phyloP scores from a whole-genome alignment of 495 filamentous ascomycete species.

The Recurvomyces mirabilis region DNA sequence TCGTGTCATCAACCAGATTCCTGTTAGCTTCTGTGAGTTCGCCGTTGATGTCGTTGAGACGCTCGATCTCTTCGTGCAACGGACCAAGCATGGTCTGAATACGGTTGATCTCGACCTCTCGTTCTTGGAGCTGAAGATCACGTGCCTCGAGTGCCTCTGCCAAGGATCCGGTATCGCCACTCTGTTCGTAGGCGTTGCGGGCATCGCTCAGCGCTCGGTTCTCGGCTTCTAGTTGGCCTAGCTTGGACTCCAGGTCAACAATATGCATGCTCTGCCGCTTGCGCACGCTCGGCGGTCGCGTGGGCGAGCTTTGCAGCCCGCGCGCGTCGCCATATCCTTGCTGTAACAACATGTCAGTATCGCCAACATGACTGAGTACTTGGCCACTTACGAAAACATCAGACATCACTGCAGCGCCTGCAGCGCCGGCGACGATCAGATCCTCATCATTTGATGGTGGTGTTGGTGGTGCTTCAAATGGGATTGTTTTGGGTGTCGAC shows the following conservation, averaged over 20 bases:
- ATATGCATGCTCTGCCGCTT: slow-evolving; percentile 95
- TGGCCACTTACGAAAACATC: slow-evolving; percentile 77
- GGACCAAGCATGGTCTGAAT: slow-evolving; percentile 64
- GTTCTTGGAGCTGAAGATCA: slow-evolving; percentile 45
- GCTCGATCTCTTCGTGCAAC: slow-evolving; percentile 64
- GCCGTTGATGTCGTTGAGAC: slow-evolving; percentile 64
- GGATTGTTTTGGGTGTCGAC: slow-evolving; percentile 24
- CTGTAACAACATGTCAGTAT: slow-evolving; percentile 34
- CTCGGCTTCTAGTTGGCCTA: slow-evolving; percentile 72
- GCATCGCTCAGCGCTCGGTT: slow-evolving; percentile 67
- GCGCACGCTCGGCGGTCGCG: slow-evolving; percentile 83
- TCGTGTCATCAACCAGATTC: slow-evolving; percentile 52
- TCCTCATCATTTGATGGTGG: slow-evolving; percentile 59
- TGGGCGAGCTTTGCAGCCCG: slow-evolving; percentile 83
- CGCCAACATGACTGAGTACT: background rate
- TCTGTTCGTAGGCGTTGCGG: slow-evolving; percentile 54
- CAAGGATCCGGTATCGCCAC: slow-evolving; percentile 37
- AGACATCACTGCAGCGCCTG: slow-evolving; percentile 70
- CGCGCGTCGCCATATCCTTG: slow-evolving; percentile 91
- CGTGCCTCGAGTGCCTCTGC: slow-evolving; percentile 42
- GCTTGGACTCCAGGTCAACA: slow-evolving; percentile 62
- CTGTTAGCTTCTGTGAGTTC: slow-evolving; percentile 59
- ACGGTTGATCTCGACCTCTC: slow-evolving; percentile 69
- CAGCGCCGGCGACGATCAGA: slow-evolving; percentile 77
- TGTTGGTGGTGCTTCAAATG: slow-evolving; percentile 36